phyloP scores from a whole-genome alignment of 2,329 filamentous ascomycete genomes.

The Dryadomyces quercivorus region DNA sequence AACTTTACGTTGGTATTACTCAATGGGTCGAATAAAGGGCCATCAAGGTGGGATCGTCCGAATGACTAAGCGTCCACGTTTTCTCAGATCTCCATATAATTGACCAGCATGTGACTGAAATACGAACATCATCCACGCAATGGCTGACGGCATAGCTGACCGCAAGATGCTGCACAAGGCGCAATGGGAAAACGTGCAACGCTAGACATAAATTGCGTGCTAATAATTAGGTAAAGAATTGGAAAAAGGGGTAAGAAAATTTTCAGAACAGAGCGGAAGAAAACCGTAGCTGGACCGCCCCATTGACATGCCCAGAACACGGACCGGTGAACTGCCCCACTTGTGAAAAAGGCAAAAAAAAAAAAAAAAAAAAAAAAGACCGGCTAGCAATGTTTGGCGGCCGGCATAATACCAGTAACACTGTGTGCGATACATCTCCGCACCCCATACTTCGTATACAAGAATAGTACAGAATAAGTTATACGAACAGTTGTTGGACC shows the following conservation, averaged over 20 bases:
- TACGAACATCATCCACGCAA: neutral
- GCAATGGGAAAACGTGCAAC: neutral
- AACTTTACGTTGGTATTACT: neutral
- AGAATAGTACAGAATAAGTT: too few relatives aligned
- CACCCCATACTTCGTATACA: too few relatives aligned
- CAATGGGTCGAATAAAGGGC: neutral
- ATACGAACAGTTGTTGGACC: too few relatives aligned
- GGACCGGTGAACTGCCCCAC: neutral
- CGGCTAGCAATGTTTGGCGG: too few relatives aligned
- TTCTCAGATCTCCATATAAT: neutral
- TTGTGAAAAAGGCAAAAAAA: neutral
- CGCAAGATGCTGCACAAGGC: neutral
- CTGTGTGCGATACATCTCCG: too few relatives aligned
- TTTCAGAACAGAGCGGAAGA: neutral
- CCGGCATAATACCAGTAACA: too few relatives aligned
- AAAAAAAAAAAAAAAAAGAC: neutral
- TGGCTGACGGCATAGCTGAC: neutral
- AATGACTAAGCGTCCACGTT: neutral
- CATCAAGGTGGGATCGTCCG: neutral
- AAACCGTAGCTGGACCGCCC: neutral
- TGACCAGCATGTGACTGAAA: neutral
- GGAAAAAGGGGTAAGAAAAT: neutral
- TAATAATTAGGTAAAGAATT: conserved; percentile 1
- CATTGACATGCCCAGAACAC: neutral
- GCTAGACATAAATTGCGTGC: neutral